A percentile compares a stretch with the other conserved stretches of the same genome.
Evolutionary conservation across 257 asterid species (phyloP).

Genomic region (Cynanchum wilfordii): DNA sequence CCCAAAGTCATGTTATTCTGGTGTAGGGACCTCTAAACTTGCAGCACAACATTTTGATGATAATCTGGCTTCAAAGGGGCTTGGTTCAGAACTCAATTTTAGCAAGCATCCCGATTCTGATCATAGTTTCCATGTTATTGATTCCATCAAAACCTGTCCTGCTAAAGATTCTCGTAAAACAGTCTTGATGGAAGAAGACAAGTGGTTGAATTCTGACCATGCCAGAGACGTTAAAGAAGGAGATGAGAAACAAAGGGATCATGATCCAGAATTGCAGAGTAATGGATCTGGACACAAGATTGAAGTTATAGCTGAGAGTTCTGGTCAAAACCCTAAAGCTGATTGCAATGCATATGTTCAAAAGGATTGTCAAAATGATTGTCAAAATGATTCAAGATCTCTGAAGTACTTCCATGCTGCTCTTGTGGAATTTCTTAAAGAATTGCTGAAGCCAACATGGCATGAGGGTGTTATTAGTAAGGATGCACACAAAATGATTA

Average conservation of each 20-base stretch:
- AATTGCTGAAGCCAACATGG: constrained; percentile 79
- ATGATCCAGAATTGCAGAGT: constrained; percentile 31
- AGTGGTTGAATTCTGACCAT: constrained; percentile 29
- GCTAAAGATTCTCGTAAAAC: constrained; percentile 18
- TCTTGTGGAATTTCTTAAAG: constrained; percentile 72
- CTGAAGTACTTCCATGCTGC: constrained; percentile 52
- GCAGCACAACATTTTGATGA: constrained; percentile 27
- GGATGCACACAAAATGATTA: constrained; percentile 75
- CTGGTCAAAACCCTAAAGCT: constrained; percentile 31
- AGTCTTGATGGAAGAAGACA: constrained; percentile 39
- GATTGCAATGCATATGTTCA: constrained; percentile 28
- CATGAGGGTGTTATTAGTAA: constrained; percentile 64
- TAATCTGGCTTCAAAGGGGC: constrained; percentile 20
- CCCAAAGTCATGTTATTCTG: constrained; percentile 35
- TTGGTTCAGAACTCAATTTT: constrained; percentile 27
- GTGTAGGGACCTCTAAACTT: constrained; percentile 45
- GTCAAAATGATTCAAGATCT: constrained; percentile 27
- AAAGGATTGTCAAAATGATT: constrained; percentile 30
- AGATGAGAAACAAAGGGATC: constrained; percentile 27
- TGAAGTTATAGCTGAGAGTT: constrained; percentile 34
- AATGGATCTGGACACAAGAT: constrained; percentile 27
- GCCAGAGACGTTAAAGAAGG: constrained; percentile 27
- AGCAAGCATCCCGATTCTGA: constrained; percentile 21
- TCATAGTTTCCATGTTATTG: constrained; percentile 18
- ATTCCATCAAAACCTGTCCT: constrained; percentile 7